These are phyloP conservation scores for Casuarina glauca DNA, from an alignment of 306 rosid genomes.

Conservation along the genomic window DNA sequence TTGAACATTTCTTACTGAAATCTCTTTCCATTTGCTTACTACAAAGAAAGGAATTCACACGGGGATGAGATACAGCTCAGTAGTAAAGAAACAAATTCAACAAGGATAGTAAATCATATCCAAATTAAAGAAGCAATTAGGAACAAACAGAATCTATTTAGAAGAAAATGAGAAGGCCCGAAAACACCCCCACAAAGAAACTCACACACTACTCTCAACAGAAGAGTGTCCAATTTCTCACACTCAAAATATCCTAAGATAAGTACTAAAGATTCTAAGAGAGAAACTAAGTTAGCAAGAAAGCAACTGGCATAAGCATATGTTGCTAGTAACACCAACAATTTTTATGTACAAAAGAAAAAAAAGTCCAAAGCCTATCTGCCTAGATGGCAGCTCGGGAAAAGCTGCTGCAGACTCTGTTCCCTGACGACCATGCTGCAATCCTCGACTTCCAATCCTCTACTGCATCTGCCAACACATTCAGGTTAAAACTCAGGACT, in stretches of 20 bases:
- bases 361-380: neutral
- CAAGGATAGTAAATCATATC: neutral
- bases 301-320: neutral
- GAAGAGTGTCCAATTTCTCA: neutral
- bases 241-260: neutral
- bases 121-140: neutral
- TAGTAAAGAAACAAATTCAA: neutral
- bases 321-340: conserved; percentile 1
- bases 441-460: neutral
- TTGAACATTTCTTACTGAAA: no score
- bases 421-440: conserved; percentile 3
- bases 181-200: neutral
- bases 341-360: neutral
- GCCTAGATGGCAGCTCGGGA: neutral
- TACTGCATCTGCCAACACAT: neutral
- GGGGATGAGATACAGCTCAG: neutral
- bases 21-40: neutral
- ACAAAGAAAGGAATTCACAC: neutral
- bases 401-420: neutral
- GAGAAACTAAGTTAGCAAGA: conserved; percentile 1
- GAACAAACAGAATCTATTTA: neutral
- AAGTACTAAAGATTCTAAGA: neutral
- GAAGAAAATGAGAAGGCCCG: neutral
- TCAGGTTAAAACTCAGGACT: neutral
- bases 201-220: conserved; percentile 1